Percentiles rank a stretch among this genome's conserved stretches.
Conservation (phyloP, 179 eudicot genomes). For the Spinacia oleracea region DNA sequence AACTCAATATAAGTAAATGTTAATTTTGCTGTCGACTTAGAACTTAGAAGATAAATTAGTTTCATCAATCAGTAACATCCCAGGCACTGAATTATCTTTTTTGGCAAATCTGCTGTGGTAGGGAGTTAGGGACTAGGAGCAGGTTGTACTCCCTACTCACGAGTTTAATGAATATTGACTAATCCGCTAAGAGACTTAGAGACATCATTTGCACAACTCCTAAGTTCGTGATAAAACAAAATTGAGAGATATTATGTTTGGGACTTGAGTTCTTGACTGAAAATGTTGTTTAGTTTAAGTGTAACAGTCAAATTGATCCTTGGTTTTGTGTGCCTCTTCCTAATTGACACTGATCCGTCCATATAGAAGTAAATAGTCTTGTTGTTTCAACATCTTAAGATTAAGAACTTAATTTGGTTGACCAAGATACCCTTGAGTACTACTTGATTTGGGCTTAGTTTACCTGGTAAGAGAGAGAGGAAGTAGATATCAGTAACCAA, state of each 20-base stretch:
- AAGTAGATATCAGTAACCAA: background rate
- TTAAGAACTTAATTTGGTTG: background rate
- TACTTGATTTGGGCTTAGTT: background rate
- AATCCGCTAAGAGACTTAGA: background rate
- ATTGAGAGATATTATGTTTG: background rate
- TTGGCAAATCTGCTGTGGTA: background rate
- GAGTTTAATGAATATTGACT: background rate
- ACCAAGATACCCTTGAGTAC: background rate
- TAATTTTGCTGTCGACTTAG: background rate
- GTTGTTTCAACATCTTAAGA: background rate
- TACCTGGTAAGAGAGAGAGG: background rate
- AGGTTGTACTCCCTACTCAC: background rate
- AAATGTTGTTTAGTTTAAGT: background rate
- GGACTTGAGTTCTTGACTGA: background rate
- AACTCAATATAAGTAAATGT: no score
- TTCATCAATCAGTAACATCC: background rate
- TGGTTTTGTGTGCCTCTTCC: background rate
- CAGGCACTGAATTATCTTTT: background rate
- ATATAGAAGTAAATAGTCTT: background rate
- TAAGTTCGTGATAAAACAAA: background rate
- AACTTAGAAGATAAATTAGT: no score
- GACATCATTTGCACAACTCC: background rate
- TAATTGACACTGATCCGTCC: background rate
- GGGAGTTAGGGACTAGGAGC: no score
- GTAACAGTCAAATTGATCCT: background rate